Conservation (phyloP, 2,329 filamentous ascomycete genomes). For the Aspergillus sp. region DNA sequence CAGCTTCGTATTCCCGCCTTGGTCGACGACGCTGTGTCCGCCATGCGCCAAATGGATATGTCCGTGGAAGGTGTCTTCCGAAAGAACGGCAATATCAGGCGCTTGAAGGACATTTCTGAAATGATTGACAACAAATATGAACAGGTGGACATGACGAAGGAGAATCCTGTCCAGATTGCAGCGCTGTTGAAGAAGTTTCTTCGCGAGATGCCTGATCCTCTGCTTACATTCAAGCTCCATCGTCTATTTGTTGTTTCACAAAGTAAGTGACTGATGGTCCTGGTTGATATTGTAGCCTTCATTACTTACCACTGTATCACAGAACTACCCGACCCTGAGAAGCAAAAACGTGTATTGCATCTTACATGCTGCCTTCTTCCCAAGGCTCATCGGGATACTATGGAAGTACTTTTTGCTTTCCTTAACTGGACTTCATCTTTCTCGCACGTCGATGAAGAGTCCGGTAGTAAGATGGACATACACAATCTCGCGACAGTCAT, state of each 20-base stretch:
- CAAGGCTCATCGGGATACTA: conserved; percentile 86
- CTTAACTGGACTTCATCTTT: conserved; percentile 97
- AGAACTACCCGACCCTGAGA: conserved; percentile 78
- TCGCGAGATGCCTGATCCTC: conserved; percentile 87
- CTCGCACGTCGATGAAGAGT: conserved; percentile 94
- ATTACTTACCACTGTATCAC: conserved; percentile 11
- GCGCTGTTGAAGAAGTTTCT: conserved; percentile 94
- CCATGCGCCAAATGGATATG: conserved; percentile 98
- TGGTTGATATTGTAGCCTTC: neutral
- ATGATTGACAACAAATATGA: conserved; percentile 85
- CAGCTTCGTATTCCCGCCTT: conserved; percentile 88
- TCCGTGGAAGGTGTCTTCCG: conserved; percentile 98
- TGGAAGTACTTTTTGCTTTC: conserved; percentile 95
- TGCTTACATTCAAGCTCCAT: conserved; percentile 94
- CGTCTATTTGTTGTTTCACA: conserved; percentile 86
- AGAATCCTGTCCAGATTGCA: conserved; percentile 90
- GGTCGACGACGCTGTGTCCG: conserved; percentile 89
- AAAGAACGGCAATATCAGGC: conserved; percentile 98
- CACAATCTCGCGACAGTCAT: conserved; percentile 97
- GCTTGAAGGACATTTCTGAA: conserved; percentile 81
- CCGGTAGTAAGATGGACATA: conserved; percentile 97
- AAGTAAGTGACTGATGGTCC: conserved; percentile 53
- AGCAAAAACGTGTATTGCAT: conserved; percentile 82
- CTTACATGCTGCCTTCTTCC: conserved; percentile 89
- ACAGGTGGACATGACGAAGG: conserved; percentile 79